phyloP scores from a whole-genome alignment of 140 eudicot genomes.

The Senecio squalidus region DNA sequence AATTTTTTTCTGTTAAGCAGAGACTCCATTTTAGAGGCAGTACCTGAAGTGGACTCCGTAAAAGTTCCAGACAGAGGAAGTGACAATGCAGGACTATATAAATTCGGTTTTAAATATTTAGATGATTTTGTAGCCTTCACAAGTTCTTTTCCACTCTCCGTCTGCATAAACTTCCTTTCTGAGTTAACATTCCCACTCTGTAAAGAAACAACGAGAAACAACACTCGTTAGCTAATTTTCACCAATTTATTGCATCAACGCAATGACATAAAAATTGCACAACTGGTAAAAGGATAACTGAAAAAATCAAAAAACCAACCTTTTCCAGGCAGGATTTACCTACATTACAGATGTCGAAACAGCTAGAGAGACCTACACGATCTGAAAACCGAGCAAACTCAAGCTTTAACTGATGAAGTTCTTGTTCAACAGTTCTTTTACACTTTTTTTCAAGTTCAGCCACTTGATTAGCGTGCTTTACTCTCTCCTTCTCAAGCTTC shows the following conservation, averaged over 20 bases:
- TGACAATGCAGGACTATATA: constrained; percentile 20
- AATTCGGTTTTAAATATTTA: constrained; percentile 27
- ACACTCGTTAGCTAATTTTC: constrained; percentile 9
- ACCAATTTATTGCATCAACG: constrained; percentile 21
- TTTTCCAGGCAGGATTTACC: constrained; percentile 46
- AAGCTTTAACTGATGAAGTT: constrained; percentile 49
- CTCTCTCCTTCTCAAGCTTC: constrained; percentile 65
- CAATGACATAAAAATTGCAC: neutral
- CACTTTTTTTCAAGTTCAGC: constrained; percentile 50
- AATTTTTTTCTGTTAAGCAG: constrained; percentile 49
- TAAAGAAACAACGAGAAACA: constrained; percentile 15
- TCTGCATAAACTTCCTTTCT: constrained; percentile 28
- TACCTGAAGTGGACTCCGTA: constrained; percentile 67
- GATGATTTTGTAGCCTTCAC: constrained; percentile 23
- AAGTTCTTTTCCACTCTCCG: constrained; percentile 28
- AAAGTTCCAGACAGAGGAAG: constrained; percentile 35
- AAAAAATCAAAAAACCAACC: constrained; percentile 39
- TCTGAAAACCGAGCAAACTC: constrained; percentile 40
- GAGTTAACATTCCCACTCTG: constrained; percentile 30
- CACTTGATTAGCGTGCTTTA: constrained; percentile 66
- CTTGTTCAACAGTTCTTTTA: constrained; percentile 42
- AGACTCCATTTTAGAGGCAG: constrained; percentile 62
- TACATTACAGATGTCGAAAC: constrained; percentile 34
- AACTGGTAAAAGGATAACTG: neutral
- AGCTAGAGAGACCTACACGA: constrained; percentile 47